A percentile compares a stretch with the other conserved stretches of the same genome.
Evolutionary conservation across 2,329 filamentous ascomycete species (phyloP).

Genomic region (Graphium sp.): DNA sequence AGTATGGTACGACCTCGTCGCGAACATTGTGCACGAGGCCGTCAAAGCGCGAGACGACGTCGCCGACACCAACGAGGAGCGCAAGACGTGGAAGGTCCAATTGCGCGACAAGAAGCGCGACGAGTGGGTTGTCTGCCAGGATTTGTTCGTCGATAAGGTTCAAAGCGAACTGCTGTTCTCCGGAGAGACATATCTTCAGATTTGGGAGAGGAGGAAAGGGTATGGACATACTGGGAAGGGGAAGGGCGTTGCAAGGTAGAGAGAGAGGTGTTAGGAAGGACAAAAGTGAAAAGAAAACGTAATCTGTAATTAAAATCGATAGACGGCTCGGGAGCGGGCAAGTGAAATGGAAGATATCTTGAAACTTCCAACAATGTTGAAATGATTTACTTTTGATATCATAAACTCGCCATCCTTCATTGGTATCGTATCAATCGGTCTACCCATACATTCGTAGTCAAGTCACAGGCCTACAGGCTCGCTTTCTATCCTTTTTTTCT

Average conservation of each 20-base stretch:
- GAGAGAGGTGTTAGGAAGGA: neutral
- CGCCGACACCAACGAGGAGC: constrained; percentile 73
- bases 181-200: constrained; percentile 86
- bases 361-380: too few species aligned
- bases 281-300: neutral
- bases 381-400: too few species aligned
- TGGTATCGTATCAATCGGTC: too few species aligned
- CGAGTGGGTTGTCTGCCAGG: constrained; percentile 88
- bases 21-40: constrained; percentile 82
- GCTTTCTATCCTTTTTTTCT: too few species aligned
- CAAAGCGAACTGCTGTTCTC: constrained; percentile 82
- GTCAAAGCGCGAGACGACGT: constrained; percentile 67
- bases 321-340: too few species aligned
- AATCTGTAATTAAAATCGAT: constrained; percentile 3
- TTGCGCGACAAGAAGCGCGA: constrained; percentile 63
- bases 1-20: constrained; percentile 87
- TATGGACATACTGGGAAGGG: constrained; percentile 16
- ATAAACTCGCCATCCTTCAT: too few species aligned
- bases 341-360: too few species aligned
- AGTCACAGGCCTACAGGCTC: too few species aligned
- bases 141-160: constrained; percentile 80
- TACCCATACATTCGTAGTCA: too few species aligned
- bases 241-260: constrained; percentile 18
- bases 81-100: constrained; percentile 89
- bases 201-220: constrained; percentile 74